Conservation (phyloP, 352 stramenopile genomes). For the Phytopythium montanum region DNA sequence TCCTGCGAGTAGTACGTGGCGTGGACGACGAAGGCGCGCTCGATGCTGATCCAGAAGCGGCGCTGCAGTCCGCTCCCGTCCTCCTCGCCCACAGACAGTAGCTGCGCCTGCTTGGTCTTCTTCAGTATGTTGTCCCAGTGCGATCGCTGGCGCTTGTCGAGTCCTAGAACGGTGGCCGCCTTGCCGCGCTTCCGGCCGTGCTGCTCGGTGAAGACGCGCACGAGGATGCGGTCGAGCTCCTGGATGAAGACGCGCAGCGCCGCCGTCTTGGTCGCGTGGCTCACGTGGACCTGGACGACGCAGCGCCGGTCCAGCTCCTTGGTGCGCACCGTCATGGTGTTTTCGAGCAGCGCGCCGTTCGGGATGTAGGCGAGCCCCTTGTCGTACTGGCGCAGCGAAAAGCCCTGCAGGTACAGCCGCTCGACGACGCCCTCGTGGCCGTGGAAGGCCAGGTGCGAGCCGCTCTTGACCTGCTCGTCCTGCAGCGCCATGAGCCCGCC, state of each 20-base stretch:
- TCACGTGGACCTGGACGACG: constrained; percentile 53
- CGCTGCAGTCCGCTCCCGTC: constrained; percentile 24
- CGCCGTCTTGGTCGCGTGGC: constrained; percentile 42
- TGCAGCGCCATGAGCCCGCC: constrained; percentile 74
- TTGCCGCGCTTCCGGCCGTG: constrained; percentile 24
- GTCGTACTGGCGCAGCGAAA: constrained; percentile 79
- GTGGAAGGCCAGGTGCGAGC: constrained; percentile 65
- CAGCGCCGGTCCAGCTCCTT: constrained; percentile 58
- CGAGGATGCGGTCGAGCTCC: constrained; percentile 55
- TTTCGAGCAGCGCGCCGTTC: constrained; percentile 74
- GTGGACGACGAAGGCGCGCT: constrained; percentile 63
- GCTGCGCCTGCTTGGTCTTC: constrained; percentile 35
- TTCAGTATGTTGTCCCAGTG: constrained; percentile 43
- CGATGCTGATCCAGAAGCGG: constrained; percentile 72
- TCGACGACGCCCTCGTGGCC: constrained; percentile 81
- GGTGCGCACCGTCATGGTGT: constrained; percentile 65
- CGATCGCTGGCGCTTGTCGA: constrained; percentile 34
- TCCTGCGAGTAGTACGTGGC: constrained; percentile 76
- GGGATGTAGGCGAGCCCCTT: constrained; percentile 79
- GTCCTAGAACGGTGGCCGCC: constrained; percentile 31
- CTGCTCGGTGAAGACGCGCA: constrained; percentile 30
- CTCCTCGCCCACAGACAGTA: constrained; percentile 15
- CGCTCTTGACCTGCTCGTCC: constrained; percentile 82
- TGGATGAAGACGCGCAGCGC: constrained; percentile 69
- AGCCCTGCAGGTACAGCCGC: constrained; percentile 75